Evolutionary conservation across 331 rosid species (phyloP), one percentile per base, ranked within the genome.

Genomic region (Telfairia occidentalis): DNA sequence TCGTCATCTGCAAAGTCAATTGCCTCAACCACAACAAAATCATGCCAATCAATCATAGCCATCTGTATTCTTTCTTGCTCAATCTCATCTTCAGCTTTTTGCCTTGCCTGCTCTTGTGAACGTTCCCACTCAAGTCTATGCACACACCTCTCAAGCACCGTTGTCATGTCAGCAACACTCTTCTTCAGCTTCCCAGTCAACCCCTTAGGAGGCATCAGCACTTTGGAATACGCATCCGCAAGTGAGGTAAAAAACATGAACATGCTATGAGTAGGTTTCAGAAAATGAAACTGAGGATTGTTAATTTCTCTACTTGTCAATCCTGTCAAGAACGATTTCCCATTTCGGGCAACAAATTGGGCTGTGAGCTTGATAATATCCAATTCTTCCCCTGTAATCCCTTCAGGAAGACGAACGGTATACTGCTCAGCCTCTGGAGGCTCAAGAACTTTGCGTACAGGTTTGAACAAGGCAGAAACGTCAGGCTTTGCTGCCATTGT

Each of bases 1-100:
- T 92, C 98, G 28, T 92, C 96, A 24, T 92, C 98, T 55, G 78
- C 97, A 87, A 92, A 92, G 76, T 92, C 97, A 73, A 90, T 86
- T 2, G 88, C 53, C 78, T 92, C 96, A 77, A 92, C 97, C 82
- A 89, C 98, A 46, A 86, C 96, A 92, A 92, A 90, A 84, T 92
- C 94, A 86, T 89, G 97, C 97, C 98, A 92, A 82, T 92, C 96
- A 79, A 92, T 92, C 98, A 92, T 92, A 53, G 96, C 96, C 98
- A 92, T 92, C 45, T 84, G 90, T 38, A 87, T 21, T 81, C 98
- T 89, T 86, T 92, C 98, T 82, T 89, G 96, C 81, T 92, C 97
- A 83, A 90, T 85, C 84, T 92, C 97, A 84, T 90, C 92, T 77
- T 89, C 97, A 16, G 93, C 96, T 81, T 89, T 90, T 83, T 88